A percentile compares a stretch with the other conserved stretches of the same genome.
Evolutionary conservation across 2,329 filamentous ascomycete genomes (phyloP).

Genomic region (Cladosporium sp.): DNA sequence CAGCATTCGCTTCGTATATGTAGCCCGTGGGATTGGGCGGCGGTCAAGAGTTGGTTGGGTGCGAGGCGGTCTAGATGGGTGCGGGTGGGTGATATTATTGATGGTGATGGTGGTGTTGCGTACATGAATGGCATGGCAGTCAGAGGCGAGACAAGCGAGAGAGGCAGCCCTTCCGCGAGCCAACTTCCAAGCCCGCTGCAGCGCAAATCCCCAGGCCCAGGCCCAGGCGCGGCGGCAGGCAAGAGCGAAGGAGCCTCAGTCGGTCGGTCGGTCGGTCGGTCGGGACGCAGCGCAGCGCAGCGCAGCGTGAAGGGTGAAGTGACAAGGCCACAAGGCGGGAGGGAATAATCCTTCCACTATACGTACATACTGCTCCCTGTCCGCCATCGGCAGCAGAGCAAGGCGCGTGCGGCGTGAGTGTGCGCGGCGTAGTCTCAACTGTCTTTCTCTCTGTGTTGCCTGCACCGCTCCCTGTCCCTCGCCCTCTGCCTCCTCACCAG

Average conservation of each 20-base stretch:
- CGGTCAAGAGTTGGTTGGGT: not conserved
- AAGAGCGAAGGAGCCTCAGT: not conserved
- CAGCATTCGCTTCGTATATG: not conserved
- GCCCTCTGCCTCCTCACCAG: not conserved
- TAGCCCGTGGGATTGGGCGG: not conserved
- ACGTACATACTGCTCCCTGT: not conserved
- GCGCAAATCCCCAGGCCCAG: not conserved
- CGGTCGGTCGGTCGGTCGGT: not conserved
- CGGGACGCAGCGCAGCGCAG: not conserved
- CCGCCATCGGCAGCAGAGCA: not conserved
- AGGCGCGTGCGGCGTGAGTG: not conserved
- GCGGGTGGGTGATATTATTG: not conserved
- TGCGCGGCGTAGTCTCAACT: not conserved
- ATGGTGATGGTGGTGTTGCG: not conserved
- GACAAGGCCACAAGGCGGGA: not conserved
- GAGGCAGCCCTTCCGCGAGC: too few species aligned
- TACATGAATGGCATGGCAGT: too few species aligned
- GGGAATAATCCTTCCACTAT: not conserved
- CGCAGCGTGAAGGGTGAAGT: too few species aligned
- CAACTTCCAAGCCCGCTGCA: not conserved
- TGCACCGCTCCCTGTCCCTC: not conserved
- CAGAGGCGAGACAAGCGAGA: not conserved
- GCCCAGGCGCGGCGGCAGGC: not conserved
- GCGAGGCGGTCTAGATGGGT: not conserved
- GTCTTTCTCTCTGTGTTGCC: not conserved